Evolutionary conservation across 441 rosid species (phyloP).

Genomic region (Omphalea diandra): DNA sequence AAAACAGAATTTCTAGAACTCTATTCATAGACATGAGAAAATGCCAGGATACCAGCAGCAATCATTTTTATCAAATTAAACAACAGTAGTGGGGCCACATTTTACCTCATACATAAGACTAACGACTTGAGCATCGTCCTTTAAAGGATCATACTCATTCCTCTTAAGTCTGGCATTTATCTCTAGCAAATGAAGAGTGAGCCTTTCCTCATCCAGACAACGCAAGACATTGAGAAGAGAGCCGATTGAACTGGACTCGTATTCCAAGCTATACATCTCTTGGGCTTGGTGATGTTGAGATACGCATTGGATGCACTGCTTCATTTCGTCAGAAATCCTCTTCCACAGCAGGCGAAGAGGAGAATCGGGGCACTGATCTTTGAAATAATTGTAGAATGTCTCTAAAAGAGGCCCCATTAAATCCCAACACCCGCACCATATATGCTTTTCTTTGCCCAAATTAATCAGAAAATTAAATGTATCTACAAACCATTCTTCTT

Average conservation of each 20-base stretch:
- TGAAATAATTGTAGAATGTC: conserved; percentile 84
- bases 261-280: conserved; percentile 71
- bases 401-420: conserved; percentile 90
- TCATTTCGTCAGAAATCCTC: conserved; percentile 77
- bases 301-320: conserved; percentile 73
- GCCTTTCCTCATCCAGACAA: conserved; percentile 88
- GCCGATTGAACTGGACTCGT: conserved; percentile 67
- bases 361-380: conserved; percentile 66
- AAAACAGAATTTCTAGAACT: neutral
- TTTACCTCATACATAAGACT: conserved; percentile 95
- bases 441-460: conserved; percentile 69
- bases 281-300: conserved; percentile 96
- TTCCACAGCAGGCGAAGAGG: conserved; percentile 85
- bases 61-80: neutral
- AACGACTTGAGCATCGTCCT: conserved; percentile 74
- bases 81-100: neutral
- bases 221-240: conserved; percentile 77
- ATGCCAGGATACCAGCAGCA: neutral
- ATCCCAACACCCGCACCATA: conserved; percentile 86
- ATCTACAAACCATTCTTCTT: conserved; percentile 94
- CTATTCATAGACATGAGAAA: neutral
- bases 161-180: conserved; percentile 55
- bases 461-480: conserved; percentile 70
- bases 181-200: conserved; percentile 70
- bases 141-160: conserved; percentile 63